These are phyloP conservation scores for Boletus tomentosulus DNA, from an alignment of 768 basidiomycete species.

Conservation along the genomic window DNA sequence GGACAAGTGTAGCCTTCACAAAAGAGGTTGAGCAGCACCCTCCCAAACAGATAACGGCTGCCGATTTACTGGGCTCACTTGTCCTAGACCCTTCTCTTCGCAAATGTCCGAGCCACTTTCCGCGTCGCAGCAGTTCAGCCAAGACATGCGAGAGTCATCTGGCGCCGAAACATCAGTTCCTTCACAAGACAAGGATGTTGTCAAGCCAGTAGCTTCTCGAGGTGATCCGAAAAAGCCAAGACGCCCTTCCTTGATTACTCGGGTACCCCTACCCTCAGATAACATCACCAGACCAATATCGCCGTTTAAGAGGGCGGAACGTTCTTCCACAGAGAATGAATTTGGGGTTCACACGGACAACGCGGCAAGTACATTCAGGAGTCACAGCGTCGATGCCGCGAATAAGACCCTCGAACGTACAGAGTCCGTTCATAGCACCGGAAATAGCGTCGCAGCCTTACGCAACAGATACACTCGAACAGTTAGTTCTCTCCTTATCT, in stretches of 20 bases:
- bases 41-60: slow-evolving; percentile 13
- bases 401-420: slow-evolving; percentile 42
- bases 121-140: background rate
- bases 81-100: slow-evolving; percentile 2
- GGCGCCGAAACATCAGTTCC: background rate
- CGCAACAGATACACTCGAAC: slow-evolving; percentile 55
- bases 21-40: slow-evolving; percentile 4
- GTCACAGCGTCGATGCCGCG: slow-evolving; percentile 29
- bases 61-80: slow-evolving; percentile 4
- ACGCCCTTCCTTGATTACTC: slow-evolving; percentile 23
- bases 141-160: background rate
- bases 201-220: background rate
- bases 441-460: slow-evolving; percentile 66
- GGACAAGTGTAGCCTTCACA: no score
- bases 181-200: background rate
- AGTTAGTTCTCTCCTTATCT: slow-evolving; percentile 37
- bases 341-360: slow-evolving; percentile 29
- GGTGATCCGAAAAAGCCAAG: slow-evolving; percentile 11
- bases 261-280: slow-evolving; percentile 13
- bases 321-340: slow-evolving; percentile 28
- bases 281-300: slow-evolving; percentile 12
- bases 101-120: slow-evolving; percentile 2
- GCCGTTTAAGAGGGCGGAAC: slow-evolving; percentile 20
- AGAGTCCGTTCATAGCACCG: slow-evolving; percentile 50
- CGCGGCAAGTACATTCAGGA: slow-evolving; percentile 18